These are phyloP conservation scores for Firmiana major DNA, from an alignment of 345 rosid genomes.

Conservation along the genomic window DNA sequence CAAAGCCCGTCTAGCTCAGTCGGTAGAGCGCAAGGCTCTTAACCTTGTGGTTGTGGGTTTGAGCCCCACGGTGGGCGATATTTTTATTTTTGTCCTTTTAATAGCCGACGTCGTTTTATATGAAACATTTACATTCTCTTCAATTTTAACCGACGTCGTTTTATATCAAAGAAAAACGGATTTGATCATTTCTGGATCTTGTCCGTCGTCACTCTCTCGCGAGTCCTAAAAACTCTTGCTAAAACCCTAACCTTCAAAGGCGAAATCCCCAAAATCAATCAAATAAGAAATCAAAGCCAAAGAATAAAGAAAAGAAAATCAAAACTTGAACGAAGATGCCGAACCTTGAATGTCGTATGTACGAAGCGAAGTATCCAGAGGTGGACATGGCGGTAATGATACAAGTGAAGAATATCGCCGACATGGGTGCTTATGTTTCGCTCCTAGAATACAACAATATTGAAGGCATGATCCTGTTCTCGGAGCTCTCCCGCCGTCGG, in stretches of 20 bases:
- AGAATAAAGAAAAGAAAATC: not conserved
- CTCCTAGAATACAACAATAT: constrained; percentile 95
- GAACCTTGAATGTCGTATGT: constrained; percentile 94
- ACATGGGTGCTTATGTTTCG: constrained; percentile 96
- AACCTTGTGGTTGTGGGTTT: constrained; percentile 56
- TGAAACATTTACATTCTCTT: too few species aligned
- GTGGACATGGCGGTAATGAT: constrained; percentile 99
- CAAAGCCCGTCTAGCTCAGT: constrained; percentile 39
- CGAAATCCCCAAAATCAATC: not conserved
- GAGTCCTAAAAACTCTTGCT: not conserved
- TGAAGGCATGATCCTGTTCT: constrained; percentile 95
- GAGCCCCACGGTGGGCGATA: constrained; percentile 43
- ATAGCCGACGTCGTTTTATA: not conserved
- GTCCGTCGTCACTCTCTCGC: too few species aligned
- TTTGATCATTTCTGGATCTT: too few species aligned
- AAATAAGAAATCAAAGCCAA: not conserved
- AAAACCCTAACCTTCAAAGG: not conserved
- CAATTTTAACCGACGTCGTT: too few species aligned
- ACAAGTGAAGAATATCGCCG: constrained; percentile 93
- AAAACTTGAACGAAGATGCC: constrained; percentile 54
- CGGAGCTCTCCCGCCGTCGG: constrained; percentile 98
- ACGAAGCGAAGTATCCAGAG: constrained; percentile 89
- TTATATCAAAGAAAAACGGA: too few species aligned
- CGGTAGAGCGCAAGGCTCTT: constrained; percentile 48
- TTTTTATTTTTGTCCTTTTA: too few species aligned